Percentiles rank a stretch among this genome's conserved stretches.
phyloP scores from a whole-genome alignment of 495 filamentous ascomycete genomes.

The Hapsidospora chrysogenum region DNA sequence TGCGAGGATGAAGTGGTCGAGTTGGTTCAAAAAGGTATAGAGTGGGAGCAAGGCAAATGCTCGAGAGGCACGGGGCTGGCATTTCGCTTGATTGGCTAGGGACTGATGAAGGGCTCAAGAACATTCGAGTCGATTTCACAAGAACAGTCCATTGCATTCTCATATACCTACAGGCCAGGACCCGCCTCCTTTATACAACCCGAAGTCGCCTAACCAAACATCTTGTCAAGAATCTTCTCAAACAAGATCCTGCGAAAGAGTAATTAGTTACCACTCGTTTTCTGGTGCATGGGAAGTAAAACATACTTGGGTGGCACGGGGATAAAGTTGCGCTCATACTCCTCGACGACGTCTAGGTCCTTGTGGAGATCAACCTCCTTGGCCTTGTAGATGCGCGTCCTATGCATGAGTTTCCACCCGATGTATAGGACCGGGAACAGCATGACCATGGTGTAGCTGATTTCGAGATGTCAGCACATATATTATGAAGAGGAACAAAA shows the following conservation, averaged over 20 bases:
- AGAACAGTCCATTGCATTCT: too few species aligned
- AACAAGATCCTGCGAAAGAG: constrained; percentile 10
- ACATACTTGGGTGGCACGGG: constrained; percentile 39
- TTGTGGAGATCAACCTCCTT: constrained; percentile 44
- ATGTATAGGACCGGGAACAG: constrained; percentile 50
- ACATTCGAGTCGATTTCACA: too few species aligned
- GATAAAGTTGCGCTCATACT: constrained; percentile 51
- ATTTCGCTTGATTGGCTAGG: too few species aligned
- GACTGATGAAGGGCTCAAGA: too few species aligned
- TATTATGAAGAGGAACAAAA: too few species aligned
- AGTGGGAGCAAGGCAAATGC: too few species aligned
- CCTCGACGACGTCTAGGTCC: constrained; percentile 57
- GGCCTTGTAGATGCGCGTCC: constrained; percentile 36
- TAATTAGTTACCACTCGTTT: constrained; percentile 2
- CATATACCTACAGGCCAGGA: too few species aligned
- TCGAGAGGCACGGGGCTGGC: too few species aligned
- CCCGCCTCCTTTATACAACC: too few species aligned
- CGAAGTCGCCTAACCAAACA: constrained; percentile 18
- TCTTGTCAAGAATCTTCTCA: constrained; percentile 9
- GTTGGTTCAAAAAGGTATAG: too few species aligned
- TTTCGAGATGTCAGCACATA: too few species aligned
- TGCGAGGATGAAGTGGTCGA: too few species aligned
- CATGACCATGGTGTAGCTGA: constrained; percentile 45
- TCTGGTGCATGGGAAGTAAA: background rate
- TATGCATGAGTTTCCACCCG: constrained; percentile 53